These are phyloP conservation scores for Nitzschia sp. DNA, from an alignment of 108 stramenopile species.

Conservation along the genomic window DNA sequence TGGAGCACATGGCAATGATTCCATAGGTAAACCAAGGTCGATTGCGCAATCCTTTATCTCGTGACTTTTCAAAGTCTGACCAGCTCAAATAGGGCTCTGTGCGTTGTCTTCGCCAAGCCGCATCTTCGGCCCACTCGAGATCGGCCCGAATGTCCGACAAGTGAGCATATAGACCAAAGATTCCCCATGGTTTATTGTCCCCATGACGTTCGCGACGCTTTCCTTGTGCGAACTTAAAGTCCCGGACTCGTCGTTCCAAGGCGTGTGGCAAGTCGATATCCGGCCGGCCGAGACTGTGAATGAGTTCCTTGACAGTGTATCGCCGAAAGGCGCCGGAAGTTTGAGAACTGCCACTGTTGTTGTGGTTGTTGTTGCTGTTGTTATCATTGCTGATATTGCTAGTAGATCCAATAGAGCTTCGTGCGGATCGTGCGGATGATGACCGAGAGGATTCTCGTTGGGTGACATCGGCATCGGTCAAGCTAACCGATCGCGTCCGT, in stretches of 20 bases:
- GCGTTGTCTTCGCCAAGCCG: slow-evolving; percentile 73
- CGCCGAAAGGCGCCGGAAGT: background rate
- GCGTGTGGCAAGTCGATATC: slow-evolving; percentile 34
- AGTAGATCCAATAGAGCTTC: too few species aligned
- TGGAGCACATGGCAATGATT: slow-evolving; percentile 59
- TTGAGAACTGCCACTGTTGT: background rate
- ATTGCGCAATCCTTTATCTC: slow-evolving; percentile 34
- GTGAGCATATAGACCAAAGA: slow-evolving; percentile 79
- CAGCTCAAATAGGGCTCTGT: slow-evolving; percentile 68
- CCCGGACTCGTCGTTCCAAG: slow-evolving; percentile 66
- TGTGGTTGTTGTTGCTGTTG: background rate
- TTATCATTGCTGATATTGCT: background rate
- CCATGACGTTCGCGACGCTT: slow-evolving; percentile 80
- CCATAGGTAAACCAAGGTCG: slow-evolving; percentile 75
- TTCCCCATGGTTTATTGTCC: slow-evolving; percentile 61
- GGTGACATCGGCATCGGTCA: too few species aligned
- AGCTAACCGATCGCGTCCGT: too few species aligned
- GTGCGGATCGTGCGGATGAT: too few species aligned
- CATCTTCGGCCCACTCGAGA: slow-evolving; percentile 88
- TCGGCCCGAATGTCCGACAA: slow-evolving; percentile 65
- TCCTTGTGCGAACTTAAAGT: slow-evolving; percentile 83
- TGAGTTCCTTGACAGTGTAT: slow-evolving; percentile 35
- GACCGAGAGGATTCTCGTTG: too few species aligned
- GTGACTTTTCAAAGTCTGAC: slow-evolving; percentile 65
- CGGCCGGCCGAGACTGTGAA: slow-evolving; percentile 53